These are phyloP conservation scores for Amborella trichopoda DNA, from an alignment of 164 flowering plant genomes.

Conservation along the genomic window DNA sequence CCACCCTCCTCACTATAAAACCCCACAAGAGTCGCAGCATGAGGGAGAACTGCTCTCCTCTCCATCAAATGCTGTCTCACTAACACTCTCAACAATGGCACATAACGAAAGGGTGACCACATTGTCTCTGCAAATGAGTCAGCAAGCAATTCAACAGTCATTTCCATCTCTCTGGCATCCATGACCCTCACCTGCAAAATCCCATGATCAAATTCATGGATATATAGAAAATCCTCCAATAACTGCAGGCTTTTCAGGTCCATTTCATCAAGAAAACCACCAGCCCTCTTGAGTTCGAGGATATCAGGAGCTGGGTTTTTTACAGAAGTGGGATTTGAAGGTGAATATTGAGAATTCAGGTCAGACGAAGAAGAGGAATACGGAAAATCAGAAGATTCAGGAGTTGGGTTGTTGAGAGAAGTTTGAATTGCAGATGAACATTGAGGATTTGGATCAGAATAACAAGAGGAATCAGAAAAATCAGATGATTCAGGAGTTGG, in stretches of 20 bases:
- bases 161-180: conserved; percentile 52
- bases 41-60: conserved; percentile 53
- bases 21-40: conserved; percentile 68
- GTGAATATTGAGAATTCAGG: conserved; percentile 8
- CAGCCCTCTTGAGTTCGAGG: conserved; percentile 10
- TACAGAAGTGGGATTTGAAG: conserved; percentile 9
- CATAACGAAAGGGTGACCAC: conserved; percentile 38
- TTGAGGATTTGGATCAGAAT: too few relatives aligned
- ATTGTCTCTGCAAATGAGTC: conserved; percentile 81
- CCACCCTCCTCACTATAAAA: conserved; percentile 32
- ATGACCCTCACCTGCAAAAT: conserved; percentile 43
- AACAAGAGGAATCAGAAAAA: too few relatives aligned
- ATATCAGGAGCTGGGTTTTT: conserved; percentile 19
- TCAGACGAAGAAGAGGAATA: conserved; percentile 3
- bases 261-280: conserved; percentile 29
- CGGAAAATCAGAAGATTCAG: too few relatives aligned
- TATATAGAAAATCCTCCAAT: conserved; percentile 35
- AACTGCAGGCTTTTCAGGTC: conserved; percentile 42
- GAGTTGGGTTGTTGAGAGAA: too few relatives aligned
- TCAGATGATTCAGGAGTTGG: too few relatives aligned
- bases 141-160: conserved; percentile 43
- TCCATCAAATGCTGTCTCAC: conserved; percentile 81
- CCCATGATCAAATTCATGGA: conserved; percentile 39
- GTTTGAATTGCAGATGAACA: too few relatives aligned
- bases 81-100: conserved; percentile 38